Evolutionary conservation across 495 filamentous ascomycete genomes (phyloP).

Genomic region (Aspergillus avenaceus): DNA sequence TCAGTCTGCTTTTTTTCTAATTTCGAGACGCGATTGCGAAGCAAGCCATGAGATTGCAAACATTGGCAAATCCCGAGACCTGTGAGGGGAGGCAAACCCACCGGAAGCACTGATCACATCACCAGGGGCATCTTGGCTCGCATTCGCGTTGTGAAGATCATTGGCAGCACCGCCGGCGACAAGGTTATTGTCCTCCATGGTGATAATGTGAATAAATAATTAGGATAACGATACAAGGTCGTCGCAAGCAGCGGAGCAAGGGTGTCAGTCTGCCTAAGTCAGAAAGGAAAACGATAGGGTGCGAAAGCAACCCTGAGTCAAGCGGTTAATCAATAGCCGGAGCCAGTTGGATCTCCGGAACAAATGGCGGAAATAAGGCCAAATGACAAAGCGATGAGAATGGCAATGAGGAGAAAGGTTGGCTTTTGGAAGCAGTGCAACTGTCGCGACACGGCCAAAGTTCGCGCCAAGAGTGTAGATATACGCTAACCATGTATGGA

Average conservation of each 20-base stretch:
- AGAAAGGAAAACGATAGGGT: conserved; percentile 4
- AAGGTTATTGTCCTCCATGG: conserved; percentile 36
- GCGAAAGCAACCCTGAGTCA: conserved; percentile 11
- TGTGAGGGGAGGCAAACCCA: conserved; percentile 15
- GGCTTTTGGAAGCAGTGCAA: conserved; percentile 8
- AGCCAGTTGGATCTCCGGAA: conserved; percentile 7
- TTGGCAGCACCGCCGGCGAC: conserved; percentile 25
- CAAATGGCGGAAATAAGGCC: conserved; percentile 1
- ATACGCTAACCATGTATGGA: conserved; percentile 6
- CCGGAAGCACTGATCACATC: conserved; percentile 32
- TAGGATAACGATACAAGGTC: conserved; percentile 20
- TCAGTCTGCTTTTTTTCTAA: conserved; percentile 22
- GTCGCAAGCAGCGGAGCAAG: conserved; percentile 34
- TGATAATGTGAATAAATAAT: conserved; percentile 17
- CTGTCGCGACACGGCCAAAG: conserved; percentile 20
- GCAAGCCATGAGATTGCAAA: conserved; percentile 19
- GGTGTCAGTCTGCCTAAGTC: conserved; percentile 21
- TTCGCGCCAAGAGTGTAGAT: conserved; percentile 13
- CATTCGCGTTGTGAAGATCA: conserved; percentile 23
- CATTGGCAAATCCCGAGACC: conserved; percentile 4
- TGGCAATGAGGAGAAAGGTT: background rate
- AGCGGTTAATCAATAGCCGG: background rate
- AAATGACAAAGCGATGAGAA: background rate
- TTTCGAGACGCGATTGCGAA: conserved; percentile 33
- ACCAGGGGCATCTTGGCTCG: conserved; percentile 24